These are phyloP conservation scores for Pecoramyces ruminantium DNA, from an alignment of 192 early-diverging fungal species.

Conservation along the genomic window DNA sequence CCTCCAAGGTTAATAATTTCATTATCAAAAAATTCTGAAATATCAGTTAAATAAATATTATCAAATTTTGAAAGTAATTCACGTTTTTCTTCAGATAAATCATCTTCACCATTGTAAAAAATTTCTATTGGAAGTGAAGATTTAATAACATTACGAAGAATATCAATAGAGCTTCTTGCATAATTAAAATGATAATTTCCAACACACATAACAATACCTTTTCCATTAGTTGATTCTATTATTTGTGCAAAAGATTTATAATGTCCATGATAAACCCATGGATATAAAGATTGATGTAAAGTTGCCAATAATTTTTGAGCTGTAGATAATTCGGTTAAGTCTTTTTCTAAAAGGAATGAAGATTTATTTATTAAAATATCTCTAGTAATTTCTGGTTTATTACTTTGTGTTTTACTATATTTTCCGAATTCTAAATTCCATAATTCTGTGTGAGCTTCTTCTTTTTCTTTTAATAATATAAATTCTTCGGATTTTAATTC, in stretches of 20 bases:
- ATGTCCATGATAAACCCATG: background rate
- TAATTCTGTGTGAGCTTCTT: background rate
- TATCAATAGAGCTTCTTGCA: slow-evolving; percentile 15
- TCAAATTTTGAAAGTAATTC: slow-evolving; percentile 9
- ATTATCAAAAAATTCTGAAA: slow-evolving; percentile 18
- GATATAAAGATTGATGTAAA: background rate
- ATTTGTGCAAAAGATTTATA: background rate
- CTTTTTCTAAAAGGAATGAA: background rate
- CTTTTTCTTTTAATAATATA: background rate
- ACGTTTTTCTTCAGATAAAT: slow-evolving; percentile 13
- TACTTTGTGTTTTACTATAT: background rate
- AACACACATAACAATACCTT: slow-evolving; percentile 29
- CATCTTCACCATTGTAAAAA: slow-evolving; percentile 27
- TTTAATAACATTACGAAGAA: slow-evolving; percentile 19
- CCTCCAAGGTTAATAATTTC: slow-evolving; percentile 21
- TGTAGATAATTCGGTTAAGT: background rate
- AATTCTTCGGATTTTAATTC: background rate
- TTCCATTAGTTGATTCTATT: slow-evolving; percentile 1
- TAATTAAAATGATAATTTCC: slow-evolving; percentile 26
- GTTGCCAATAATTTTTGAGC: background rate
- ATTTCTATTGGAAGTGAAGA: slow-evolving; percentile 37
- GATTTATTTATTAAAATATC: background rate
- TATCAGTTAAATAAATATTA: slow-evolving; percentile 13
- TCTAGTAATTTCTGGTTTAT: background rate
- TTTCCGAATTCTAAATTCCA: background rate